These are phyloP conservation scores for Leccinum fallax DNA, from an alignment of 1,284 basidiomycete species.

Conservation along the genomic window DNA sequence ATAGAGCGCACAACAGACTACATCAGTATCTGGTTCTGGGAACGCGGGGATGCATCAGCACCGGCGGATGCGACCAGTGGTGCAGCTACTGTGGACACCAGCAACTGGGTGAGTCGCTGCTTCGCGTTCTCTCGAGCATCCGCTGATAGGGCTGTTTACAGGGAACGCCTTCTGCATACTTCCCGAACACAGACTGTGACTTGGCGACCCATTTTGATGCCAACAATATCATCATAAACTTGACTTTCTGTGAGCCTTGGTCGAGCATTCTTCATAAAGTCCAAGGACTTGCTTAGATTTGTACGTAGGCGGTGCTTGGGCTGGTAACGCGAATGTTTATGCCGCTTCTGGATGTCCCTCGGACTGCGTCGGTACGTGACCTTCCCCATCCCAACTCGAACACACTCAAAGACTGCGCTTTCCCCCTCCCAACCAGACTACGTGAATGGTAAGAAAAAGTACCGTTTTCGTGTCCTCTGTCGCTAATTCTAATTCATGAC, in stretches of 20 bases:
- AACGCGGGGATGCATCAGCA: conserved; percentile 30
- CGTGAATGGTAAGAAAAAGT: conserved; percentile 34
- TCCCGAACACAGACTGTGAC: conserved; percentile 41
- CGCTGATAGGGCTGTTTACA: conserved; percentile 31
- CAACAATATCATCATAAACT: conserved; percentile 45
- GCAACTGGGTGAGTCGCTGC: conserved; percentile 34
- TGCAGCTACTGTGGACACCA: conserved; percentile 30
- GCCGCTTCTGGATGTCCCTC: conserved; percentile 39
- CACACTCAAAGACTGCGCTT: not conserved
- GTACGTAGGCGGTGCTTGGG: conserved; percentile 44
- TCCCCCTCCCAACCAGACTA: conserved; percentile 19
- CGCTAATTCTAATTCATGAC: not conserved
- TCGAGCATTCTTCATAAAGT: not conserved
- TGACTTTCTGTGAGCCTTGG: conserved; percentile 40
- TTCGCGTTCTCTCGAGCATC: not conserved
- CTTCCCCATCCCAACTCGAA: not conserved
- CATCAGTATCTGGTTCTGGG: conserved; percentile 47
- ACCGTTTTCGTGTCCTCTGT: not conserved
- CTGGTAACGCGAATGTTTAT: conserved; percentile 38
- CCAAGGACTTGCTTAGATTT: not conserved
- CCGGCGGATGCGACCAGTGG: conserved; percentile 36
- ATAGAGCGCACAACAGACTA: conserved; percentile 40
- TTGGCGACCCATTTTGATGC: conserved; percentile 39
- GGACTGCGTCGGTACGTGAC: conserved; percentile 33
- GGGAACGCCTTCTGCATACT: conserved; percentile 41